Evolutionary conservation across 805 yeast genomes (phyloP).

Genomic region (Zygoascus flipseniorum): DNA sequence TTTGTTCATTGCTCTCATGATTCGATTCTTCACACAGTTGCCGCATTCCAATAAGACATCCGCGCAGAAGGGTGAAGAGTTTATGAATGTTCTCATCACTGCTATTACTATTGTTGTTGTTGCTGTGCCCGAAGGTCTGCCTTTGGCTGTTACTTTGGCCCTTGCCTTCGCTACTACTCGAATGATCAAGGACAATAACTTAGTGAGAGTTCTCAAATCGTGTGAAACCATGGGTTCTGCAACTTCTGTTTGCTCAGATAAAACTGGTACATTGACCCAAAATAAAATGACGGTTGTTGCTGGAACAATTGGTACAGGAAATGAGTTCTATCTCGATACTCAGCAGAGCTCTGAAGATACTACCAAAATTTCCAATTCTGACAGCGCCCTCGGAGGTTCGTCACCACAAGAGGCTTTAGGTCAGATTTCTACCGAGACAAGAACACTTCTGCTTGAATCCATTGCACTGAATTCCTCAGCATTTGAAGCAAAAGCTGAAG

Average conservation of each 20-base stretch:
- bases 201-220: slow-evolving; percentile 86
- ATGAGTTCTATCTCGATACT: slow-evolving; percentile 37
- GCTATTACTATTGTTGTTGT: slow-evolving; percentile 91
- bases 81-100: slow-evolving; percentile 78
- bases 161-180: slow-evolving; percentile 96
- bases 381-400: slow-evolving; percentile 12
- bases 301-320: slow-evolving; percentile 51
- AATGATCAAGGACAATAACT: slow-evolving; percentile 93
- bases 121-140: slow-evolving; percentile 99
- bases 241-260: slow-evolving; percentile 93
- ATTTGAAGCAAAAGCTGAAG: slow-evolving; percentile 45
- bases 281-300: slow-evolving; percentile 85
- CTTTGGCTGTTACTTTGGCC: slow-evolving; percentile 93
- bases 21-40: slow-evolving; percentile 60
- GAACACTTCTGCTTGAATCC: slow-evolving; percentile 41
- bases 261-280: slow-evolving; percentile 94
- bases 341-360: neutral
- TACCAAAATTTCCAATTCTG: slow-evolving; percentile 4
- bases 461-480: slow-evolving; percentile 81
- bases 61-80: slow-evolving; percentile 75
- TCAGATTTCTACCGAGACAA: neutral
- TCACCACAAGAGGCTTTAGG: neutral
- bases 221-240: slow-evolving; percentile 99
- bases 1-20: slow-evolving; percentile 71
- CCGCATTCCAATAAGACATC: slow-evolving; percentile 40